These are phyloP conservation scores for Colletotrichum spaethianum DNA, from an alignment of 2,329 filamentous ascomycete species.

Conservation along the genomic window DNA sequence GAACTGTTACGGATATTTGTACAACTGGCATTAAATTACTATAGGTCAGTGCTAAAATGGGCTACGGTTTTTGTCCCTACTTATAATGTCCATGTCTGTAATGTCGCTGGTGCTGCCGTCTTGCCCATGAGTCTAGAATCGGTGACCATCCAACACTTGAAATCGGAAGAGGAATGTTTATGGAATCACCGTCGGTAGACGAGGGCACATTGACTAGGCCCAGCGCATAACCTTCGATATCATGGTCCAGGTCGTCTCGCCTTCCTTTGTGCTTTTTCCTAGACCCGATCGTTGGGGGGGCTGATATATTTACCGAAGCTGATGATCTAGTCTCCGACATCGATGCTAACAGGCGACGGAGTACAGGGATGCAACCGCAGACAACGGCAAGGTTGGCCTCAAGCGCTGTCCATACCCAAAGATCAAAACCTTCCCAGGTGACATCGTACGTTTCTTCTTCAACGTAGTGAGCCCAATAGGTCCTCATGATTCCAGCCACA, in stretches of 20 bases:
- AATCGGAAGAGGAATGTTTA: no score
- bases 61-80: not conserved
- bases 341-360: constrained; percentile 45
- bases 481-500: constrained; percentile 52
- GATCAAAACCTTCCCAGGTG: constrained; percentile 56
- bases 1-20: no score
- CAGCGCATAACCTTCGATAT: not conserved
- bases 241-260: not conserved
- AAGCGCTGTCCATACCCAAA: constrained; percentile 60
- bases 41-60: not conserved
- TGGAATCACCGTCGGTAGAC: not conserved
- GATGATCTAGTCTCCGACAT: not conserved
- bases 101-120: not conserved
- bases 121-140: not conserved
- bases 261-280: not conserved
- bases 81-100: not conserved
- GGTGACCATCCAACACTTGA: constrained; percentile 1
- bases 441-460: constrained; percentile 54
- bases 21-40: not conserved
- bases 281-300: not conserved
- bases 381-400: constrained; percentile 59
- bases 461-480: constrained; percentile 52
- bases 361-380: constrained; percentile 56
- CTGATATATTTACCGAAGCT: not conserved
- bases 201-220: not conserved